Conservation (phyloP, 2,329 filamentous ascomycete species). For the Colletotrichum theobromicola region DNA sequence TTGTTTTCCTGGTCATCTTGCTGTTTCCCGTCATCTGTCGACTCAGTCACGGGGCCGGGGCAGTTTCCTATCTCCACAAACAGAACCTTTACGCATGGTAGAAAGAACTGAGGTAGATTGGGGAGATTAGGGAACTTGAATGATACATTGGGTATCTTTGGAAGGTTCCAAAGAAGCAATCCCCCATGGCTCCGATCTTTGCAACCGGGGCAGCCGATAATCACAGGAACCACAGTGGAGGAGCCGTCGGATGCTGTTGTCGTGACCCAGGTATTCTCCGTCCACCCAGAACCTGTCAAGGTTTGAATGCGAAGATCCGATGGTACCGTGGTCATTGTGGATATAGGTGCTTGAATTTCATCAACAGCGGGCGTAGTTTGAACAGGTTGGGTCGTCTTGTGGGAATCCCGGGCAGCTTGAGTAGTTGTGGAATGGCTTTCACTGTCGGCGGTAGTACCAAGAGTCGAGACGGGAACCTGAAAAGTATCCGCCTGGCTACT, state of each 20-base stretch:
- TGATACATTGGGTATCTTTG: not conserved
- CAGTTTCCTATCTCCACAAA: not conserved
- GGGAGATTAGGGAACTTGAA: not conserved
- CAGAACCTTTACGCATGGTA: not conserved
- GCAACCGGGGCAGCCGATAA: not conserved
- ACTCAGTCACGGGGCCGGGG: not conserved
- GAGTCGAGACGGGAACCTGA: accelerated
- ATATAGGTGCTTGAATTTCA: not conserved
- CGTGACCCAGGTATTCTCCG: not conserved
- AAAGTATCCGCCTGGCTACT: not conserved
- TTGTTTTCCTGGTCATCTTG: accelerated
- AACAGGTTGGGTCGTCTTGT: accelerated
- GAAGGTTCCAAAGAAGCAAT: not conserved
- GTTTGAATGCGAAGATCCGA: accelerated
- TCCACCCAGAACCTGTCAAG: not conserved
- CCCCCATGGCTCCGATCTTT: not conserved
- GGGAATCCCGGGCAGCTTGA: accelerated
- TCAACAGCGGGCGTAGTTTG: not conserved
- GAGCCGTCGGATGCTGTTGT: not conserved
- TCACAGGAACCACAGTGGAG: not conserved
- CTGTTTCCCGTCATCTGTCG: accelerated
- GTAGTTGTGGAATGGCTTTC: not conserved
- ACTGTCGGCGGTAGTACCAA: accelerated
- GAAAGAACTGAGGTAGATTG: not conserved
- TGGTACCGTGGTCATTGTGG: not conserved